Base-by-base conservation (phyloP, 176 grass and related monocot species). In the Triticum urartu region DNA sequence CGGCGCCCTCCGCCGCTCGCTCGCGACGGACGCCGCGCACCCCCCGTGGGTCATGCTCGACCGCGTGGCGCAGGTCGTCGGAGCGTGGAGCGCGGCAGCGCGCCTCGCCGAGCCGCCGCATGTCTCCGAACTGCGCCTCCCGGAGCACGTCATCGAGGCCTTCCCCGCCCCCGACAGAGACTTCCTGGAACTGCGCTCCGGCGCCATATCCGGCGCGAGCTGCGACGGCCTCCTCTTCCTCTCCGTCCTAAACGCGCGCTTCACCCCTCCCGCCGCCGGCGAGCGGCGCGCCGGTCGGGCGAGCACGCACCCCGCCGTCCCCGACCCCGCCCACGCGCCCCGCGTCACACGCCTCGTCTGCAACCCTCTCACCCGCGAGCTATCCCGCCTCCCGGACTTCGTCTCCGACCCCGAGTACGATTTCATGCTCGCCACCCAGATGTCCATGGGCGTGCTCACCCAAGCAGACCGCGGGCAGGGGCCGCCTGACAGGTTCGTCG, bases 311-410 rank as follows among this genome's bases (percentile, higher is more conserved):
- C 7, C 7, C 68, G 38, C 8, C 54, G 9, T 56, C 12, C 12
- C 26, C 26, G 78, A 81, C 21, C 1, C 20, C 28, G 17, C 0
- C 39, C 78, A 48, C 43, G 30, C 52, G 62, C 33, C 75, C 33
- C 11, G 39, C 82, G 86, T 73, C 70, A 45, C 39, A 2, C 70
- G 39, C 70, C 43, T 73, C 70, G 70, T 73, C 11, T 73, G 70
- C 86, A 88, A 83, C 12, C 86, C 86, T 5, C 35, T 83, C 50
- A 78, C 33, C 18, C 35, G 80, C 72, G 21, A 88, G 86, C 45
- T 83, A 3, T 60, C 67, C 79, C 79, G 71, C 80, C 70, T 88
- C 72, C 86, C 79, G 7, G 86, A 83, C 11, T 73, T 38, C 86
- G 77, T 78, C 63, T 80, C 66, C 45, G 48, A 43, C 71, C 64